Percentiles rank a stretch among this genome's conserved stretches.
phyloP scores from a whole-genome alignment of 352 stramenopile genomes.

The Saprolegnia parasitica region DNA sequence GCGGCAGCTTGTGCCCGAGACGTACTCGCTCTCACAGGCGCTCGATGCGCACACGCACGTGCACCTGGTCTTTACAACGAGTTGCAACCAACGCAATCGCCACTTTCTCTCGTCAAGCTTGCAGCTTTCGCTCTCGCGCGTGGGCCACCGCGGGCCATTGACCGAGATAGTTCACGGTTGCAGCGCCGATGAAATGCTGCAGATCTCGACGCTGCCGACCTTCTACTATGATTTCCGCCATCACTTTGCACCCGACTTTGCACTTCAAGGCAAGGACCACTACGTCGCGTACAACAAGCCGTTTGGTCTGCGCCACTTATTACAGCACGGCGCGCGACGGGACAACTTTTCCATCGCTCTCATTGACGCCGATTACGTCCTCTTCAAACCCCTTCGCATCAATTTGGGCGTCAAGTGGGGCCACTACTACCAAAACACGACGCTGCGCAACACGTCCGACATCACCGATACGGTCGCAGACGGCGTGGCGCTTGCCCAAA shows the following conservation, averaged over 20 bases:
- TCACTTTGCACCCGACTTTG: conserved; percentile 22
- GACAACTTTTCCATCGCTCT: conserved; percentile 14
- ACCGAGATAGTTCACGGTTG: conserved; percentile 17
- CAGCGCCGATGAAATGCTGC: background rate
- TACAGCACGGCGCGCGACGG: background rate
- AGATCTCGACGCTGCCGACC: background rate
- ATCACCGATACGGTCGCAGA: conserved; percentile 17
- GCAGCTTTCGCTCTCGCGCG: conserved; percentile 8
- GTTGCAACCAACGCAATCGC: conserved; percentile 8
- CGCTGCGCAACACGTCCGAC: background rate
- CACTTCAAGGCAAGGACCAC: conserved; percentile 5
- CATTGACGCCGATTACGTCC: conserved; percentile 15
- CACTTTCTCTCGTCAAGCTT: background rate
- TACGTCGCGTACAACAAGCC: conserved; percentile 25
- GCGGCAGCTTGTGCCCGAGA: background rate
- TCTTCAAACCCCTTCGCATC: conserved; percentile 12
- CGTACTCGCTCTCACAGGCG: background rate
- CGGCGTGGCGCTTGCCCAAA: conserved; percentile 11
- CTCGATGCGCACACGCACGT: conserved; percentile 8
- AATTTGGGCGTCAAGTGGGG: conserved; percentile 13
- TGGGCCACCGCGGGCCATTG: conserved; percentile 11
- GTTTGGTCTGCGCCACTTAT: conserved; percentile 19
- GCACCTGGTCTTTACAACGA: conserved; percentile 14
- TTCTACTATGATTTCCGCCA: conserved; percentile 17
- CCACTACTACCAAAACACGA: conserved; percentile 10